Percentiles rank a stretch among this genome's conserved stretches.
phyloP scores from a whole-genome alignment of 2,329 filamentous ascomycete genomes.

The Aspergillus ustus region DNA sequence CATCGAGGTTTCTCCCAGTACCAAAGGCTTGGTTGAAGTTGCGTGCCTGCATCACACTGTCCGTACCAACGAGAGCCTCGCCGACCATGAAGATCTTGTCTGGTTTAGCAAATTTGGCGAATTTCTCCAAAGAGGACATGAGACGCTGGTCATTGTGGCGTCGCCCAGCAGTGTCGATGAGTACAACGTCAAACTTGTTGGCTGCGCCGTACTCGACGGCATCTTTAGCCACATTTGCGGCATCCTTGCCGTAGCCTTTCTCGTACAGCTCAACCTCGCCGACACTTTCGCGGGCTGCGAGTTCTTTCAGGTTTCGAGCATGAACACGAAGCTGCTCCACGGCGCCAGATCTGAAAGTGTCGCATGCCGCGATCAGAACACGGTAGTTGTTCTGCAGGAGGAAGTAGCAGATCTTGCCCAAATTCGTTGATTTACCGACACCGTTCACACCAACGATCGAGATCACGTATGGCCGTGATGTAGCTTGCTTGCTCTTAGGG shows the following conservation, averaged over 20 bases:
- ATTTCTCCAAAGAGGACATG: constrained; percentile 97
- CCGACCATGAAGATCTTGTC: constrained; percentile 99
- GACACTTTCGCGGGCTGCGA: constrained; percentile 78
- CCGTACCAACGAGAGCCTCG: constrained; percentile 90
- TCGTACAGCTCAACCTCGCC: constrained; percentile 90
- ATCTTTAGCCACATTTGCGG: constrained; percentile 91
- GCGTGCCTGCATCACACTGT: constrained; percentile 91
- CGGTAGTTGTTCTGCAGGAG: constrained; percentile 95
- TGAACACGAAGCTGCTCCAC: constrained; percentile 97
- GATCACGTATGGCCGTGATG: constrained; percentile 87
- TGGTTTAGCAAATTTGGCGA: constrained; percentile 91
- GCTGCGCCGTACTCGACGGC: constrained; percentile 80
- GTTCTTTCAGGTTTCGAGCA: constrained; percentile 88
- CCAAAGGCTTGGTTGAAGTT: constrained; percentile 97
- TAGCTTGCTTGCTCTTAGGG: constrained; percentile 66
- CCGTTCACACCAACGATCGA: constrained; percentile 98
- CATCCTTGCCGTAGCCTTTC: constrained; percentile 97
- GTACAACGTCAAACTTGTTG: constrained; percentile 84
- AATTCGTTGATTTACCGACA: constrained; percentile 95
- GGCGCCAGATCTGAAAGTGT: constrained; percentile 95
- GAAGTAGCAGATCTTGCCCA: constrained; percentile 98
- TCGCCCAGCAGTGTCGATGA: constrained; percentile 94
- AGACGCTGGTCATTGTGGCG: constrained; percentile 94
- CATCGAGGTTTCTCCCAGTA: constrained; percentile 77
- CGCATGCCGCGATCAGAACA: constrained; percentile 89